Base-by-base conservation (phyloP, 352 stramenopile species). In the Phytophthora rubi region DNA sequence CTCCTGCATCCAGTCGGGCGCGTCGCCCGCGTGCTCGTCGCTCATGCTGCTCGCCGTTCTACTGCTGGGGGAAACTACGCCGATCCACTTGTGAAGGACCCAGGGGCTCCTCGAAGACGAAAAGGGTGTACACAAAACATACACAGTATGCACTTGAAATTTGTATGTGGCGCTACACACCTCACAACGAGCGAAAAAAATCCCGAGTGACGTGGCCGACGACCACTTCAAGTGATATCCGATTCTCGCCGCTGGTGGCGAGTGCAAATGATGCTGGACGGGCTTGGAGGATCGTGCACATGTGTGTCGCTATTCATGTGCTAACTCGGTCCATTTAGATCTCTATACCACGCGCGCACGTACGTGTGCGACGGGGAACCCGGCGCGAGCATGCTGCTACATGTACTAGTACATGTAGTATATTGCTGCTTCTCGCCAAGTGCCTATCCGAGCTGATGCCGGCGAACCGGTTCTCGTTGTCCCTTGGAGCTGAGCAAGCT, bases 1-100 rank as follows among this genome's bases (percentile, higher is more conserved):
- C 75, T 96, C 86, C 58, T 96, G 79, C 72, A 96, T 96, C 88
- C 88, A 96, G 51, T 76, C 70, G 65, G 68, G 67, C 18, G 52
- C 57, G 18, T 70, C 69, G 39, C 56, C 62, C 39, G 62, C 53
- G 32, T 75, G 65, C 37, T 75, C 70, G 39, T 70, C 64, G 57
- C 53, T 83, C 77, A 82, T 86, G 42, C 0, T 70, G 35, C 16
- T 30, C 18, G 33, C 39, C 10, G 12, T 54, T 18, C 35, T 21
- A 55, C 28, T 37, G 42, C 15, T 42, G 16, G 26, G 10, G 6
- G 44, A 28, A 37, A 18, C 35, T 55, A 23, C 42, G 57, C 52
- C 55, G 62, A 76, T 76, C 68, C 53, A 63, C 37, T 76, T 79
- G 71, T 76, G 71, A 73, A 59, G 62, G 60, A 23, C 39, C 35